These are phyloP conservation scores for Arabidopsis lyrata DNA, from an alignment of 441 rosid species.

Conservation along the genomic window DNA sequence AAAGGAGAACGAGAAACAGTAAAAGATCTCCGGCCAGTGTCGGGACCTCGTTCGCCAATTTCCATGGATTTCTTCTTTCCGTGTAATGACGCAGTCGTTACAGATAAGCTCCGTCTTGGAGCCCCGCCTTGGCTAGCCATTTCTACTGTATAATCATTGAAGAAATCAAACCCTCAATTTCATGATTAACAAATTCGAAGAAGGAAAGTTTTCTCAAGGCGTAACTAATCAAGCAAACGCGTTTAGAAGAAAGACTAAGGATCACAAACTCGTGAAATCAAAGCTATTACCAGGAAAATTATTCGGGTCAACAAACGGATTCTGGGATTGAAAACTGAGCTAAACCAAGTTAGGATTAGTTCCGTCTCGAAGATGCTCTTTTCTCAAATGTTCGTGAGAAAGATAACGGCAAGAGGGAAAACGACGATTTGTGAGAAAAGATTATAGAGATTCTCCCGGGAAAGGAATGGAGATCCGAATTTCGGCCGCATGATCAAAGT, in stretches of 20 bases:
- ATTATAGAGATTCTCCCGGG: conserved; percentile 40
- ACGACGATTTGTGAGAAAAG: conserved; percentile 25
- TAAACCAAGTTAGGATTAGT: conserved; percentile 12
- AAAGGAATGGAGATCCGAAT: conserved; percentile 27
- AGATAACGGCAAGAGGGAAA: conserved; percentile 27
- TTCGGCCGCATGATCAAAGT: neutral
- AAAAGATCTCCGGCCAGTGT: conserved; percentile 63
- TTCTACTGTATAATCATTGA: conserved; percentile 6
- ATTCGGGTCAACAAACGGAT: conserved; percentile 27
- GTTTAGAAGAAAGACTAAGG: neutral
- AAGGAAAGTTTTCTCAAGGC: conserved; percentile 7
- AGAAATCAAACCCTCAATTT: conserved; percentile 10
- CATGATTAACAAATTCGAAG: neutral
- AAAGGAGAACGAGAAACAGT: conserved; percentile 63
- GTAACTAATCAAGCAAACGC: neutral
- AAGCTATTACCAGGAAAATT: conserved; percentile 37
- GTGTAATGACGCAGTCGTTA: conserved; percentile 54
- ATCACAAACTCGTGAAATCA: conserved; percentile 24
- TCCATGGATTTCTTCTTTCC: conserved; percentile 67
- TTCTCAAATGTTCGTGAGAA: conserved; percentile 29
- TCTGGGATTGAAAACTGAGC: conserved; percentile 15
- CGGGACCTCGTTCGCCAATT: too few relatives aligned
- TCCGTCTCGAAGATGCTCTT: conserved; percentile 7
- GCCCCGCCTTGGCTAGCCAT: too few relatives aligned
- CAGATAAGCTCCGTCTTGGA: conserved; percentile 68